Conservation (phyloP, 1,139 yeast genomes). For the Pichia sp. region DNA sequence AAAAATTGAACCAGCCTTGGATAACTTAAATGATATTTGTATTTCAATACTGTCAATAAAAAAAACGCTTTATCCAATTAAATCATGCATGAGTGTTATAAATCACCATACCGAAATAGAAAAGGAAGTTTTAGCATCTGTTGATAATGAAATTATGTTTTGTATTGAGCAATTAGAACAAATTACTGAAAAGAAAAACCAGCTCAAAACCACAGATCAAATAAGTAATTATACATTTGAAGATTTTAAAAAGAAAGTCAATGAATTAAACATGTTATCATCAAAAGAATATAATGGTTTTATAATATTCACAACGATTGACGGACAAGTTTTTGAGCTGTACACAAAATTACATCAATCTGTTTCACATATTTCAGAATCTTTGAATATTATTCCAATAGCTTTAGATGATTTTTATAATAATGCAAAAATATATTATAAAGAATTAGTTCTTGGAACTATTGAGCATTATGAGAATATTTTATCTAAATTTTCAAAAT, state of each 20-base stretch:
- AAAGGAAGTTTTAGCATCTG: constrained; percentile 43
- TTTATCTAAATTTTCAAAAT: constrained; percentile 35
- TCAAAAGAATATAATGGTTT: constrained; percentile 2
- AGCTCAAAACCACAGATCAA: constrained; percentile 21
- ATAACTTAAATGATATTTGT: constrained; percentile 37
- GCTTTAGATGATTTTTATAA: constrained; percentile 43
- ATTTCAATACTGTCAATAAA: constrained; percentile 39
- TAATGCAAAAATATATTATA: constrained; percentile 31
- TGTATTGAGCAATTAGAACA: constrained; percentile 33
- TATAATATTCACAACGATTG: constrained; percentile 4
- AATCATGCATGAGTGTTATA: constrained; percentile 46
- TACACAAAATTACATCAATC: constrained; percentile 31
- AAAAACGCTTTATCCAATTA: constrained; percentile 33
- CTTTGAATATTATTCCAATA: constrained; percentile 52
- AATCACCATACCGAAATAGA: constrained; percentile 54
- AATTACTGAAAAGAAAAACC: constrained; percentile 33
- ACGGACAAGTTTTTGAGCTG: constrained; percentile 31
- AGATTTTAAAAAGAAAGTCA: constrained; percentile 27
- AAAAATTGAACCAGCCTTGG: constrained; percentile 31
- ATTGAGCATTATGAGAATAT: constrained; percentile 37
- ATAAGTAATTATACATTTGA: not conserved
- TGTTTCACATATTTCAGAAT: constrained; percentile 49
- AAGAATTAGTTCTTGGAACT: constrained; percentile 34
- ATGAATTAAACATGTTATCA: constrained; percentile 26
- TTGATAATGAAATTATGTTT: constrained; percentile 43